Base-by-base conservation (phyloP, 257 asterid genomes). In the Solanum sejunctum region DNA sequence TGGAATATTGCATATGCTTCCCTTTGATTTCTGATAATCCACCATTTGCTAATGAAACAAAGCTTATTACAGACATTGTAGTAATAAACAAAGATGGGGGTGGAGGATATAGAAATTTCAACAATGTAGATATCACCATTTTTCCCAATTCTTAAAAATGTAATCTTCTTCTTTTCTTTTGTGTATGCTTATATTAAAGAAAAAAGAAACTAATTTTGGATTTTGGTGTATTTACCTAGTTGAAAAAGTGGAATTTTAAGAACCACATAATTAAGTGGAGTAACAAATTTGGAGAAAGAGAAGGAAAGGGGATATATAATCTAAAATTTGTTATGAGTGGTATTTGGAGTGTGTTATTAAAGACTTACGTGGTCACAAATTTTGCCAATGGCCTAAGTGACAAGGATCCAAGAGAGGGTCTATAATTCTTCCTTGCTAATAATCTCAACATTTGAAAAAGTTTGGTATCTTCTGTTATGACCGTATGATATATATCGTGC, bases 1-100 rank as follows among this genome's bases (percentile, higher is more conserved):
- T 95, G 70, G 98, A 93, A 85, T 95, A 95, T 64, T 90, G 91
- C 83, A 95, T 91, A 85, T 92, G 89, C 58, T 90, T 92, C 10
- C 98, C 98, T 39, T 43, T 75, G 18, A 84, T 69, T 87, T 95
- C 98, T 67, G 80, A 78, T 52, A 89, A 17, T 17, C 86, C 97
- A 36, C 86, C 85, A 61, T 45, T 60, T 23, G 86, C 80, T 16
- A 90, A 51, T 8, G 82, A 52, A 26, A 83, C 86, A 60, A 87
- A 16, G 51, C 89, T 86, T 45, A 83, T 79, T 18, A 43, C 84
- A 20, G 90, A 87, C 85, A 84, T 85, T 26, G 90, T 85, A 18
- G 87, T 88, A n/a, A 81, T n/a, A 89, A 79, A 83, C 39, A 89
- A 5, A 20, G 92, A 89, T 13, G 89, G 81, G 4, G 91, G 92